Evolutionary conservation across 2,329 filamentous ascomycete genomes (phyloP).

Genomic region (Aspergillus pseudoviridinutans): DNA sequence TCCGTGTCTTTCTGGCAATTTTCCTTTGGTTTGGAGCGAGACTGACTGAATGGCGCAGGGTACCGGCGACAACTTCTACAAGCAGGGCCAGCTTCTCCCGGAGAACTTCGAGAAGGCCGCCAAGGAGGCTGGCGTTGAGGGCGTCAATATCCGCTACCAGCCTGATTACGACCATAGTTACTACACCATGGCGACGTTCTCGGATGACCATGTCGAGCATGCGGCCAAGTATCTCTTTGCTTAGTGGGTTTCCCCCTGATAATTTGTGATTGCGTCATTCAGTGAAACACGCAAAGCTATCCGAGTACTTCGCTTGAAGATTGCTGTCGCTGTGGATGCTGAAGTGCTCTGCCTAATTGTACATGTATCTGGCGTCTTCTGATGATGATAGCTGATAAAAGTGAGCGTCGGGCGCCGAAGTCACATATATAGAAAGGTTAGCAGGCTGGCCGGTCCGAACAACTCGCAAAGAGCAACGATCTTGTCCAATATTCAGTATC

Average conservation of each 20-base stretch:
- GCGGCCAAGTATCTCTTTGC: constrained; percentile 77
- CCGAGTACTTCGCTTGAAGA: neutral
- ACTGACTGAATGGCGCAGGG: constrained; percentile 50
- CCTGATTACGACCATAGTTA: constrained; percentile 95
- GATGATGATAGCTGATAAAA: neutral
- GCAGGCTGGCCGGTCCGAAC: neutral
- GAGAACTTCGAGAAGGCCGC: constrained; percentile 86
- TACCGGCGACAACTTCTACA: constrained; percentile 94
- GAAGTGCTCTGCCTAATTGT: neutral
- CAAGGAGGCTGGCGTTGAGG: constrained; percentile 67
- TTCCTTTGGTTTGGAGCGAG: neutral
- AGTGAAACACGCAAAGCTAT: too few species aligned
- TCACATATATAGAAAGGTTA: neutral
- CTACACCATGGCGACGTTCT: constrained; percentile 90
- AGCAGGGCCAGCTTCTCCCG: constrained; percentile 84
- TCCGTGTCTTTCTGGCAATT: constrained; percentile 41
- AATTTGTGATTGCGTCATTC: neutral
- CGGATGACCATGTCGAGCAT: constrained; percentile 85
- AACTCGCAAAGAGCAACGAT: neutral
- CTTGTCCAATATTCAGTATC: neutral
- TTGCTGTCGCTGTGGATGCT: neutral
- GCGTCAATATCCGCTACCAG: constrained; percentile 77
- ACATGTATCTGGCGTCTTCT: neutral
- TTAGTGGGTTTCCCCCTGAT: constrained; percentile 43
- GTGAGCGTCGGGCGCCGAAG: neutral